Evolutionary conservation across 345 rosid species (phyloP), one percentile per base, ranked within the genome.

Genomic region (Eucalyptus marginata): DNA sequence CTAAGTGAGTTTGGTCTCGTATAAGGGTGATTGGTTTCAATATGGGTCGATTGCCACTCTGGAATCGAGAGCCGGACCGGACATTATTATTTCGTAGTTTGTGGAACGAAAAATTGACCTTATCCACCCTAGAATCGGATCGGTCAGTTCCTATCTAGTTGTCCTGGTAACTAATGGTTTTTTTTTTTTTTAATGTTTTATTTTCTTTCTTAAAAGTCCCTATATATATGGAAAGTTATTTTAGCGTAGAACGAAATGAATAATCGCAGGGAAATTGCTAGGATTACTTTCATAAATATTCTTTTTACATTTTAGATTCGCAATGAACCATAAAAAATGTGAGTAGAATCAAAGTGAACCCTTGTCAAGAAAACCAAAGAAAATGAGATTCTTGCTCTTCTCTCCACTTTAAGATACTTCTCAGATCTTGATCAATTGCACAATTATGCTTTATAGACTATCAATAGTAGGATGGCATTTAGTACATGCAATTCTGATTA

Each of bases 41-140:
- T 15, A 14, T n/a, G 36, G 36, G 18, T 64, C 0, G 1, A 8
- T n/a, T 64, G 18, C 76, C 3, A n/a, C 5, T 11, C 0, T 31
- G 0, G 1, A 31, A 66, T 15, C 3, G 6, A 8, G 22, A 66
- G 79, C 3, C 3, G 22, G 11, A 15, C 0, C 9, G 3, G 40
- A 66, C 6, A 31, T 4, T 6, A 36, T 14, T 31, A 31, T 18
- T 66, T 66, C 1, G 3, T 16, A 31, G 2, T 66, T 7, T 31
- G 5, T 0, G 1, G 6, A n/a, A 7, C 0, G 0, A 10, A 7
- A 31, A 64, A n/a, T n/a, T 15, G 20, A 0, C 3, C 10, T 13
- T 14, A 7, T n/a, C 76, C 10, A 64, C 20, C 76, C 3, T 15
- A 64, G 2, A 64, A 31, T 4, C 0, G 10, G 24, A 31, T 4